A percentile compares a stretch with the other conserved stretches of the same genome.
phyloP scores from a whole-genome alignment of 495 filamentous ascomycete genomes.

The Saxophila tyrrhenica region DNA sequence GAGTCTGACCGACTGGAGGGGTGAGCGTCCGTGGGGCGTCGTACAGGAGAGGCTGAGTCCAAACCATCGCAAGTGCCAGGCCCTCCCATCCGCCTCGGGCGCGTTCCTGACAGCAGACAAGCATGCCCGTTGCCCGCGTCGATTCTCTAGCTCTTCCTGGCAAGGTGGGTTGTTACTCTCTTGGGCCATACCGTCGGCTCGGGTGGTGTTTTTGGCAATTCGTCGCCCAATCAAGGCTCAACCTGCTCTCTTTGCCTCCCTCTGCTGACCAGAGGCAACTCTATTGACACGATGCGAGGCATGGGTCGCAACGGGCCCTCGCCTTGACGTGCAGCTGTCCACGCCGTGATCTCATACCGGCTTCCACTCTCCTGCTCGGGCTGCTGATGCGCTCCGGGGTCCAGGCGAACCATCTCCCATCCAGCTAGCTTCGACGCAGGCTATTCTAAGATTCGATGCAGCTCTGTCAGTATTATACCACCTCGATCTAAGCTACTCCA shows the following conservation, averaged over 20 bases:
- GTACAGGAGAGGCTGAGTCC: too few species aligned
- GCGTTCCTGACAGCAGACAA: conserved; percentile 1
- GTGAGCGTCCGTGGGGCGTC: neutral
- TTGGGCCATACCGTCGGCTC: neutral
- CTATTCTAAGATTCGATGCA: conserved; percentile 7
- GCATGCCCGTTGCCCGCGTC: neutral
- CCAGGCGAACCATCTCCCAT: neutral
- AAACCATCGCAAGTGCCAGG: neutral
- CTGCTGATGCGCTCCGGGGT: neutral
- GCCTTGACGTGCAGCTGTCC: conserved; percentile 3
- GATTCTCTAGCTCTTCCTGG: conserved; percentile 3
- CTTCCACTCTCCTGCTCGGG: neutral
- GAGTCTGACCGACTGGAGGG: neutral
- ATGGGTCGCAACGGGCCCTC: neutral
- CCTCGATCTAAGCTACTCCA: neutral
- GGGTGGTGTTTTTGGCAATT: neutral
- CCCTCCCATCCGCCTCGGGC: neutral
- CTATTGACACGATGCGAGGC: neutral
- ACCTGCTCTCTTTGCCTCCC: neutral
- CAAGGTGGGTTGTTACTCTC: neutral
- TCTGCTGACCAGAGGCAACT: neutral
- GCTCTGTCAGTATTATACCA: conserved; percentile 1
- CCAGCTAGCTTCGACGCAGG: conserved; percentile 2
- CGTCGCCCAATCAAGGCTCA: neutral
- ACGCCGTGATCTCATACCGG: conserved; percentile 3